Conservation (phyloP, 495 filamentous ascomycete species). For the Letharia lupina region DNA sequence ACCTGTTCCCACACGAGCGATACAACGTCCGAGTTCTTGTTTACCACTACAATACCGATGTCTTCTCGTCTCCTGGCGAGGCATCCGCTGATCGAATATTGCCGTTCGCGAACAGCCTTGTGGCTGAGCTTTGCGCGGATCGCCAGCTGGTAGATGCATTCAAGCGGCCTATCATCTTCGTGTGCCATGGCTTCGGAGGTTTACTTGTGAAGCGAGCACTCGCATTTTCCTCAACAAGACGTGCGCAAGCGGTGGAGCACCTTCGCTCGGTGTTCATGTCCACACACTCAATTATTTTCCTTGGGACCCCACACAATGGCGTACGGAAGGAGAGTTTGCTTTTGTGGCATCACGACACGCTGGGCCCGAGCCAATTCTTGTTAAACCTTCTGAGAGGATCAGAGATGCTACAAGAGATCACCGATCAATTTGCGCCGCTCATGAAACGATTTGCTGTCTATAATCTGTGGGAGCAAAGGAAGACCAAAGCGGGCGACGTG, state of each 20-base stretch:
- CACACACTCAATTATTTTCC: constrained; percentile 20
- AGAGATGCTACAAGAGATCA: constrained; percentile 31
- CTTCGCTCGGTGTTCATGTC: constrained; percentile 18
- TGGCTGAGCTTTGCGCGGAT: constrained; percentile 20
- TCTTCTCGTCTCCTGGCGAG: constrained; percentile 13
- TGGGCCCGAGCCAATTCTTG: constrained; percentile 20
- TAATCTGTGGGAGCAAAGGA: constrained; percentile 33
- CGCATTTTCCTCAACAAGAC: constrained; percentile 16
- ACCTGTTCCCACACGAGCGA: constrained; percentile 10
- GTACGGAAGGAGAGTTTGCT: constrained; percentile 19
- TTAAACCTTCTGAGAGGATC: constrained; percentile 21
- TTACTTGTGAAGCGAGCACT: constrained; percentile 21
- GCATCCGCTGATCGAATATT: constrained; percentile 15
- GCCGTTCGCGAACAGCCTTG: constrained; percentile 12
- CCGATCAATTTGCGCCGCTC: constrained; percentile 33
- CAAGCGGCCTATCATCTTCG: constrained; percentile 20
- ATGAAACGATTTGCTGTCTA: constrained; percentile 31
- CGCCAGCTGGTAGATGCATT: constrained; percentile 13
- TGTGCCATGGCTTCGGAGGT: constrained; percentile 24
- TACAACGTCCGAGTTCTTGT: constrained; percentile 14
- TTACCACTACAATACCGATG: constrained; percentile 16
- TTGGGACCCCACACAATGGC: constrained; percentile 25
- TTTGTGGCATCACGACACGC: constrained; percentile 9
- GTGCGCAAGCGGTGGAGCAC: constrained; percentile 12
- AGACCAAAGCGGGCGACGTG: constrained; percentile 22